Conservation (phyloP, 208 protist species). For the Naegleria gruberi region DNA sequence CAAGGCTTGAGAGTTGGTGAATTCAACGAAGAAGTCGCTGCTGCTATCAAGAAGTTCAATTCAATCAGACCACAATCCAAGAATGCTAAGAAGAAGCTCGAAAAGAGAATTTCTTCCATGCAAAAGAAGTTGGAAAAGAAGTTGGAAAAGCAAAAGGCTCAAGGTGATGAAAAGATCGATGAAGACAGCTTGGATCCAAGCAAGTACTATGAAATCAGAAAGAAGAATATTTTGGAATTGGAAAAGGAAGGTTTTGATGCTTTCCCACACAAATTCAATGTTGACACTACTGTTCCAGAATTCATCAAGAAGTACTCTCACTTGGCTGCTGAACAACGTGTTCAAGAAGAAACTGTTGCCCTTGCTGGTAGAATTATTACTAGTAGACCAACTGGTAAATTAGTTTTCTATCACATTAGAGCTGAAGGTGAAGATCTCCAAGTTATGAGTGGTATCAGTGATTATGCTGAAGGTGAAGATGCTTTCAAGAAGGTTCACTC, state of each 20-base stretch:
- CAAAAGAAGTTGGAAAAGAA: conserved; percentile 29
- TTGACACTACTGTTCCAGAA: conserved; percentile 69
- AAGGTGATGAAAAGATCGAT: neutral
- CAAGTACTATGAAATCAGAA: conserved; percentile 50
- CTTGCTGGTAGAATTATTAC: conserved; percentile 72
- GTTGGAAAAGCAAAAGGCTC: neutral
- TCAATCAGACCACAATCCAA: conserved; percentile 1
- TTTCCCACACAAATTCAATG: conserved; percentile 95
- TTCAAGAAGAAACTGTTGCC: conserved; percentile 55
- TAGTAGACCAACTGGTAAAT: conserved; percentile 71
- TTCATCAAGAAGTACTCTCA: conserved; percentile 60
- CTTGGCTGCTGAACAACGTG: conserved; percentile 37
- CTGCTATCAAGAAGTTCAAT: neutral
- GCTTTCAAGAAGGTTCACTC: conserved; percentile 72
- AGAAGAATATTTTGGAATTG: conserved; percentile 28
- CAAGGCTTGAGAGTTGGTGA: neutral
- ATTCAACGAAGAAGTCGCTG: neutral
- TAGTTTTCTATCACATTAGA: conserved; percentile 91
- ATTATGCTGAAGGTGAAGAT: conserved; percentile 53
- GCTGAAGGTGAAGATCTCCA: conserved; percentile 87
- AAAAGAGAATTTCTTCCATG: neutral
- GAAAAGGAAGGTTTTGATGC: conserved; percentile 47
- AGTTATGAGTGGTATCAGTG: conserved; percentile 60
- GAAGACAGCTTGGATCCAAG: conserved; percentile 30
- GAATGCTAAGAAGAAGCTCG: conserved; percentile 17